Evolutionary conservation across 225 moss, liverwort and hornwort species (phyloP).

Genomic region (Pseudoscleropodium purum): DNA sequence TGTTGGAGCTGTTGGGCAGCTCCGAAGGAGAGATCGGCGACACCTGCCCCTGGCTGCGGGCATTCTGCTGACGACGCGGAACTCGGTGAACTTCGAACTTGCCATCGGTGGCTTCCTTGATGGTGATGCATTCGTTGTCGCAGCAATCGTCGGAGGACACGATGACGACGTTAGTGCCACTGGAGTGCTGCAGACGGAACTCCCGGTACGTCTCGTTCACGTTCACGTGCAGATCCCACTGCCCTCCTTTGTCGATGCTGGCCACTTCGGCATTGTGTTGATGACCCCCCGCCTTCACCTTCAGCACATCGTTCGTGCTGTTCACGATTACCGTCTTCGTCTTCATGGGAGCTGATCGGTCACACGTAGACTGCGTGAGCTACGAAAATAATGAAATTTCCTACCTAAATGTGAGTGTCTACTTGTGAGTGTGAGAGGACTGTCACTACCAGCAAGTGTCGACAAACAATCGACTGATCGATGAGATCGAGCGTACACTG

Average conservation of each 20-base stretch:
- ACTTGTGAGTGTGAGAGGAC: not conserved
- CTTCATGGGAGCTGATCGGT: not conserved
- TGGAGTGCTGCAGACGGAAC: not conserved
- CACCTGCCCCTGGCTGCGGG: not conserved
- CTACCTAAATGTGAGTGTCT: not conserved
- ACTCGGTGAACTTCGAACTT: constrained; percentile 2
- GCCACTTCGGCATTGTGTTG: not conserved
- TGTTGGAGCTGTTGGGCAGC: not conserved
- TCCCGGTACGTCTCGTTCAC: constrained; percentile 25
- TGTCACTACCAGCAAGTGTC: not conserved
- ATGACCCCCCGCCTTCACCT: constrained; percentile 3
- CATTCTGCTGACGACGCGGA: not conserved
- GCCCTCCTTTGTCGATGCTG: constrained; percentile 13
- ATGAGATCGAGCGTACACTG: not conserved
- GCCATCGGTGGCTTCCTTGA: constrained; percentile 4
- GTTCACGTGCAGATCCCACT: constrained; percentile 1
- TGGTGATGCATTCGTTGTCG: constrained; percentile 28
- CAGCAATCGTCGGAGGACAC: constrained; percentile 26
- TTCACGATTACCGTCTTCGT: constrained; percentile 13
- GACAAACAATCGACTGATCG: not conserved
- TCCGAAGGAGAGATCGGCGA: not conserved
- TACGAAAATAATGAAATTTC: not conserved
- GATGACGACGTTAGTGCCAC: not conserved
- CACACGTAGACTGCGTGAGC: not conserved
- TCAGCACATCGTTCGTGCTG: not conserved